These are phyloP conservation scores for Solanum etuberosum DNA, from an alignment of 257 asterid species.

Conservation along the genomic window DNA sequence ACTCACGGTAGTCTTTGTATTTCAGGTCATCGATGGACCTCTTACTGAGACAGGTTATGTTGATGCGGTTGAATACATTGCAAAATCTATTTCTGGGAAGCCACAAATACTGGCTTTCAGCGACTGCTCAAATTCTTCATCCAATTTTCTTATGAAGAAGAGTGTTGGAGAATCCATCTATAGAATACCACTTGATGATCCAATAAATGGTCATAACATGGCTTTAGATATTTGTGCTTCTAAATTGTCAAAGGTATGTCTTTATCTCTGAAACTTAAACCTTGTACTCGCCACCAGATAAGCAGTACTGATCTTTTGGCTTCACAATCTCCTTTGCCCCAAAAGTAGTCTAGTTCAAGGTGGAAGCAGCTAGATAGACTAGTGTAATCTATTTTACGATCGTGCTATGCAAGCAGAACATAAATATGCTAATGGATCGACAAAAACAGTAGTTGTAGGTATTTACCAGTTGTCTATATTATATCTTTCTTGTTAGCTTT, in stretches of 20 bases:
- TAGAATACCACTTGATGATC: conserved; percentile 14
- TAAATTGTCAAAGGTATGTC: not conserved
- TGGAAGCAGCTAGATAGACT: not conserved
- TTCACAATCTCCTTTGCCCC: not conserved
- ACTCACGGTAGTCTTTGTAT: not conserved
- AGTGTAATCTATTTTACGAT: not conserved
- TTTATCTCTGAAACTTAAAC: not conserved
- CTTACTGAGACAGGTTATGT: conserved; percentile 25
- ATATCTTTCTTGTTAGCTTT: not conserved
- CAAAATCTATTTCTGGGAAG: conserved; percentile 35
- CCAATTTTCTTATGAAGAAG: conserved; percentile 19
- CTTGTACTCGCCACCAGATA: not conserved
- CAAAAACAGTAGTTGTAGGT: not conserved
- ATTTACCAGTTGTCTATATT: not conserved
- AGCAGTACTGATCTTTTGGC: not conserved
- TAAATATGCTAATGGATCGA: not conserved
- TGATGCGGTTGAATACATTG: conserved; percentile 29
- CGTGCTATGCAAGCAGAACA: not conserved
- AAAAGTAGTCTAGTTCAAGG: not conserved
- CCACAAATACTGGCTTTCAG: conserved; percentile 51
- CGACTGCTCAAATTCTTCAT: conserved; percentile 22
- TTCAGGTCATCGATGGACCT: conserved; percentile 63
- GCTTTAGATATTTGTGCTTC: not conserved
- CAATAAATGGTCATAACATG: not conserved
- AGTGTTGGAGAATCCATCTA: conserved; percentile 19